These are phyloP conservation scores for Sporisorium graminicola DNA, from an alignment of 1,284 basidiomycete genomes.

Conservation along the genomic window DNA sequence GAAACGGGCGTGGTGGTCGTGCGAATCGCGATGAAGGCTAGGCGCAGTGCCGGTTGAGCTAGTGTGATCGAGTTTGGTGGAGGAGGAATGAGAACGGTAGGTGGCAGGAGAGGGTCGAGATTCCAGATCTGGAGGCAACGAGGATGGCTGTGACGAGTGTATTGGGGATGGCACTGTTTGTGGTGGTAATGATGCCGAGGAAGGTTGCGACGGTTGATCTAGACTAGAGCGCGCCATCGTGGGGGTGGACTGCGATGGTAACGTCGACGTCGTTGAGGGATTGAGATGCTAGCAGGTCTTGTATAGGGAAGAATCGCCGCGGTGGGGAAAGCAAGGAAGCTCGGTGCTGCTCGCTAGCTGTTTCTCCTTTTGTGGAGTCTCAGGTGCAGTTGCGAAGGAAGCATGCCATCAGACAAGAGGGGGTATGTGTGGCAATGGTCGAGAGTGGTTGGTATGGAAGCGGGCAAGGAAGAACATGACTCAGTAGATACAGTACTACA, in stretches of 20 bases:
- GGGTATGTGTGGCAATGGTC: not conserved
- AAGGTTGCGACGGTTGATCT: conserved; percentile 6
- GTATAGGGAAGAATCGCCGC: too few relatives aligned
- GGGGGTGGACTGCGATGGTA: not conserved
- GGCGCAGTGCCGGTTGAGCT: conserved; percentile 9
- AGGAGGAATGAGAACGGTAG: conserved; percentile 6
- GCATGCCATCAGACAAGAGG: not conserved
- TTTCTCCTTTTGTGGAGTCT: not conserved
- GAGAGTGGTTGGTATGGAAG: not conserved
- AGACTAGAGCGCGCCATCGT: conserved; percentile 14
- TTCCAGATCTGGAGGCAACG: conserved; percentile 27
- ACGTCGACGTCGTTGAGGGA: not conserved
- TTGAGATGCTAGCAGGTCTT: too few relatives aligned
- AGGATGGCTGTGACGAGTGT: conserved; percentile 9
- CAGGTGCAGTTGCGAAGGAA: not conserved
- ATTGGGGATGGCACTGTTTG: conserved; percentile 14
- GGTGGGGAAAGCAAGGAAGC: not conserved
- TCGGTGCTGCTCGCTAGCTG: not conserved
- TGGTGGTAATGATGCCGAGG: not conserved
- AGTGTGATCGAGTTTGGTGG: conserved; percentile 15
- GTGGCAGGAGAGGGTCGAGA: conserved; percentile 1
- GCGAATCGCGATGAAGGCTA: conserved; percentile 13
- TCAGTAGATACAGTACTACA: not conserved
- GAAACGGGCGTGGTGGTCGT: not conserved
- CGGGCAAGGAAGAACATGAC: not conserved